Base-by-base conservation (phyloP, 306 rosid genomes). In the Lathyrus oleraceus region DNA sequence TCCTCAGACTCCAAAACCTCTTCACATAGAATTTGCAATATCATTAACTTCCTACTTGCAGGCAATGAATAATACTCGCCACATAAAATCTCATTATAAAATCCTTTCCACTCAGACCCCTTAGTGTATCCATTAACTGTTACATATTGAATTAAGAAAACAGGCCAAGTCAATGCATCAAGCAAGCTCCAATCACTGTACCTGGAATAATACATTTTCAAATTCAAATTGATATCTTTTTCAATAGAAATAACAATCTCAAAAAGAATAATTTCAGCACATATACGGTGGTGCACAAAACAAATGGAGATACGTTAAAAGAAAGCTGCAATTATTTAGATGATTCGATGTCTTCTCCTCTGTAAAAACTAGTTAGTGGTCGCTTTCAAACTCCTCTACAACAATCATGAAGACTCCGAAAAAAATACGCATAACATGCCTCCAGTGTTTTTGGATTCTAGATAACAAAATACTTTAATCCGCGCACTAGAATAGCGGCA, bases 91-190 rank as follows among this genome's bases (percentile, higher is more conserved):
- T 87, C 87, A 2, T 82, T 76, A 70, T 77, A 83, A 79, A 89
- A 92, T 60, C 90, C 92, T 74, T 73, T 86, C 96, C 96, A 89
- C 62, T 81, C 86, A 44, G 83, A 81, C 40, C 91, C 96, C 43
- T 79, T 85, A 14, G 78, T 63, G 62, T 83, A 85, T 76, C 95
- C 95, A 86, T 75, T 73, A 75, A 88, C 69, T 44, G 88, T 87
- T 76, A 92, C 57, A 78, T 89, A 92, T 66, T 80, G 89, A 74
- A 86, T 77, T 78, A 88, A 58, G 82, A 83, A 92, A 79, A 87
- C 89, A 59, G 98, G 96, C 98, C 98, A 92, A 17, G 98, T 92
- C 80, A 92, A 76, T 45, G 86, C 52, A 84, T 92, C 98, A 30
- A 92, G 88, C 80, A 92, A 84, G 83, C 81, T 74, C 96, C 98